Percentiles rank a stretch among this genome's conserved stretches.
phyloP scores from a whole-genome alignment of 352 stramenopile species.

The Hyaloperonospora arabidopsidis region DNA sequence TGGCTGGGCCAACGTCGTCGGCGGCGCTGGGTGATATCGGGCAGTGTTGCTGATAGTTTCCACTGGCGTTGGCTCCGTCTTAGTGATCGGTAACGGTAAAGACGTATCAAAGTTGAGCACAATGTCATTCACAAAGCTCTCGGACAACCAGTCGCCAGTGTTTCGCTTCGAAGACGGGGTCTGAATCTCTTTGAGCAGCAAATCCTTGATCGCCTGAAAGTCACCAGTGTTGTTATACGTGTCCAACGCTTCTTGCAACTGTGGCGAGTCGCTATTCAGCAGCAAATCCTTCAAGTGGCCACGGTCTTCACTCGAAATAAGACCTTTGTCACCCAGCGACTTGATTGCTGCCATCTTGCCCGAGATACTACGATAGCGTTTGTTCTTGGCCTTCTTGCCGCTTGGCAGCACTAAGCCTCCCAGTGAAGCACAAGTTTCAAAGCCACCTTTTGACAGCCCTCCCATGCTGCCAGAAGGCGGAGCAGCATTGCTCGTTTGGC shows the following conservation, averaged over 20 bases:
- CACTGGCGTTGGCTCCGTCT: slow-evolving; percentile 17
- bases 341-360: slow-evolving; percentile 83
- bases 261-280: slow-evolving; percentile 69
- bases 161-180: slow-evolving; percentile 63
- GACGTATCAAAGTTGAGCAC: slow-evolving; percentile 41
- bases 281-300: slow-evolving; percentile 69
- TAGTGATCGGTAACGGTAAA: slow-evolving; percentile 9
- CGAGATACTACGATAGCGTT: slow-evolving; percentile 69
- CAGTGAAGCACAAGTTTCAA: slow-evolving; percentile 15
- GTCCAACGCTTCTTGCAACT: slow-evolving; percentile 67
- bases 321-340: slow-evolving; percentile 56
- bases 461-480: slow-evolving; percentile 13
- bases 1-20: slow-evolving; percentile 10
- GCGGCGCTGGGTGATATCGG: slow-evolving; percentile 12
- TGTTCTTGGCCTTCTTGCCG: slow-evolving; percentile 60
- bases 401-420: slow-evolving; percentile 21
- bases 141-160: slow-evolving; percentile 61
- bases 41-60: slow-evolving; percentile 15
- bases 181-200: slow-evolving; percentile 55
- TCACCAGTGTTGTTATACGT: slow-evolving; percentile 73
- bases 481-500: slow-evolving; percentile 4
- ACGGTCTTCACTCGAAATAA: slow-evolving; percentile 64
- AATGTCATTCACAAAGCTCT: slow-evolving; percentile 74
- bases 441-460: slow-evolving; percentile 15
- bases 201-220: slow-evolving; percentile 63